phyloP scores from a whole-genome alignment of 345 rosid species.

The Diplotaxis tenuifolia region DNA sequence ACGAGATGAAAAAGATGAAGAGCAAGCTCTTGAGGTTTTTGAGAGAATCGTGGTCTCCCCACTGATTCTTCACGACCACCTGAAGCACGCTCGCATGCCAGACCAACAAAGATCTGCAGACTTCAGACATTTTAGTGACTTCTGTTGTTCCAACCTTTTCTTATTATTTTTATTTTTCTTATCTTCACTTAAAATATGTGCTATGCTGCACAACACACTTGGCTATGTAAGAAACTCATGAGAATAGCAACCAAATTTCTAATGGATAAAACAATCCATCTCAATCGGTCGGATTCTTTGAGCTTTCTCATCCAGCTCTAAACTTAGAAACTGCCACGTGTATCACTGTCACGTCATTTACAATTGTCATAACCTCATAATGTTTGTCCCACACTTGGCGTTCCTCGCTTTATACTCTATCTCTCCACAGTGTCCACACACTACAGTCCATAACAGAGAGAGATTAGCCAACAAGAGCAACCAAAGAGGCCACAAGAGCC shows the following conservation, averaged over 20 bases:
- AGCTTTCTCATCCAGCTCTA: neutral
- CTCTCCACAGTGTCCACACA: neutral
- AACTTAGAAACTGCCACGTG: neutral
- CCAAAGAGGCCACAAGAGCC: conserved; percentile 49
- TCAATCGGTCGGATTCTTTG: neutral
- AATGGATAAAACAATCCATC: neutral
- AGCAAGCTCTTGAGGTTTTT: too few species aligned
- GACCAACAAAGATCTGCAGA: too few species aligned
- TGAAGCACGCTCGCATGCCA: too few species aligned
- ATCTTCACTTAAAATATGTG: neutral
- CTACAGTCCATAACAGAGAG: neutral
- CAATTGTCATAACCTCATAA: neutral
- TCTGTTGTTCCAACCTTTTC: too few species aligned
- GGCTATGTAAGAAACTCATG: neutral
- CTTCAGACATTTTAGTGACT: too few species aligned
- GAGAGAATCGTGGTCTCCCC: too few species aligned
- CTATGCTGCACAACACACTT: neutral
- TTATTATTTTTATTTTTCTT: neutral
- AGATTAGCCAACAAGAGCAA: conserved; percentile 73
- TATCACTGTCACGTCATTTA: neutral
- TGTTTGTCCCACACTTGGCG: neutral
- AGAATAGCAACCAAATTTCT: neutral
- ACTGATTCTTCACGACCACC: too few species aligned
- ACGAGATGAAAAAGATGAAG: too few species aligned
- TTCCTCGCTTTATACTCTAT: neutral